Evolutionary conservation across 805 yeast species (phyloP).

Genomic region (Ogataea pilisensis): DNA sequence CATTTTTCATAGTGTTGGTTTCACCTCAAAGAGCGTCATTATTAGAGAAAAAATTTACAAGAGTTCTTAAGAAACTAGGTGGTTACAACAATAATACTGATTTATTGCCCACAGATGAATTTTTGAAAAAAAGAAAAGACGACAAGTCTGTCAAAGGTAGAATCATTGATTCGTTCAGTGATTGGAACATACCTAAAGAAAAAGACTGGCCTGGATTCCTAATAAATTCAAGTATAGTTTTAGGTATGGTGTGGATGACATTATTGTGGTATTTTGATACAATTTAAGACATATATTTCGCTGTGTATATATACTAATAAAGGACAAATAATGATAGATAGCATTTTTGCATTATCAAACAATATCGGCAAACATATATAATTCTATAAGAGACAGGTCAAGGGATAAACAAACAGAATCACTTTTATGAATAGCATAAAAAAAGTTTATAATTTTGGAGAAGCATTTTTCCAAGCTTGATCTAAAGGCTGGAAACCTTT

Average conservation of each 20-base stretch:
- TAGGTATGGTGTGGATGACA: conserved; percentile 6
- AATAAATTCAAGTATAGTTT: conserved; percentile 7
- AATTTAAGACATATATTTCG: conserved; percentile 8
- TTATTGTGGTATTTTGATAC: conserved; percentile 17
- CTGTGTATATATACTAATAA: neutral
- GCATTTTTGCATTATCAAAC: no score
- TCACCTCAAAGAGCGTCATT: conserved; percentile 7
- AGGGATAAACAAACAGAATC: neutral
- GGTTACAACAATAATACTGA: no score
- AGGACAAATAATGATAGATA: neutral
- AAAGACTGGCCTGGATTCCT: conserved; percentile 10
- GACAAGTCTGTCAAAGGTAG: no score
- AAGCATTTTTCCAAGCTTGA: conserved; percentile 10
- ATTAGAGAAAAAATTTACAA: conserved; percentile 7
- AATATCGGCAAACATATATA: neutral
- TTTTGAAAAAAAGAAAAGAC: conserved; percentile 7
- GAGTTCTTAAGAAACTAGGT: no score
- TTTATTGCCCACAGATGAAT: no score
- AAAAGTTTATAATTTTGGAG: conserved; percentile 4
- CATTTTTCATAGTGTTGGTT: conserved; percentile 21
- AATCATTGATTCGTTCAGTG: conserved; percentile 7
- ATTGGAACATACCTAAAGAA: conserved; percentile 21
- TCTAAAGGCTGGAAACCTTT: conserved; percentile 15
- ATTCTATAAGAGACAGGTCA: no score
- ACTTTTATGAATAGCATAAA: neutral